These are phyloP conservation scores for Metschnikowia reukaufii DNA, from an alignment of 805 yeast species.

Conservation along the genomic window DNA sequence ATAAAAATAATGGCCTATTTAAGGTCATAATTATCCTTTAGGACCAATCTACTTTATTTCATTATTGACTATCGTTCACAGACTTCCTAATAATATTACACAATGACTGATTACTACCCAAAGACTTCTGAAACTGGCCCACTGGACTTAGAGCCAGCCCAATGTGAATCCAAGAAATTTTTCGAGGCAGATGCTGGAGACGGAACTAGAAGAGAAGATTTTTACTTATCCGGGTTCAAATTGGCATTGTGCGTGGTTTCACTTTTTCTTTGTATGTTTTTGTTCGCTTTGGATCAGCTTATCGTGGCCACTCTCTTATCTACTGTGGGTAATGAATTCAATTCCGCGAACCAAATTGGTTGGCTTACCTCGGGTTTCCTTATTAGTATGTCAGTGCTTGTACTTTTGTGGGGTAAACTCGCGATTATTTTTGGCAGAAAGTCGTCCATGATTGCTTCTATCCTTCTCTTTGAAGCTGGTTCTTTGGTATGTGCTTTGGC, in stretches of 20 bases:
- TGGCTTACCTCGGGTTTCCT: conserved; percentile 42
- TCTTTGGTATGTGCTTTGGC: conserved; percentile 42
- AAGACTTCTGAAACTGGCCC: not conserved
- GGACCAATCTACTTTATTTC: not conserved
- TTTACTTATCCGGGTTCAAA: conserved; percentile 31
- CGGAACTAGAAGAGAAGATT: conserved; percentile 40
- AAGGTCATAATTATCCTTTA: too few species aligned
- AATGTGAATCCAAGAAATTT: conserved; percentile 16
- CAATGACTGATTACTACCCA: conserved; percentile 4
- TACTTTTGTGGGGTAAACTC: conserved; percentile 38
- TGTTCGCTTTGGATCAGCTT: conserved; percentile 41
- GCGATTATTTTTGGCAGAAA: conserved; percentile 41
- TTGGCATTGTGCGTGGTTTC: conserved; percentile 28
- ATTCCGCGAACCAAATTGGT: conserved; percentile 34
- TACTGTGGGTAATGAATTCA: conserved; percentile 36
- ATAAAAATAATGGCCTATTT: too few species aligned
- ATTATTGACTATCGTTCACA: not conserved
- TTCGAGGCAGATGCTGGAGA: conserved; percentile 45
- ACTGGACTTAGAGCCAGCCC: conserved; percentile 5
- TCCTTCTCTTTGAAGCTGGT: conserved; percentile 32
- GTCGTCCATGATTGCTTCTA: conserved; percentile 25
- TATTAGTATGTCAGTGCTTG: conserved; percentile 33
- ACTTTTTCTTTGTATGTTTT: conserved; percentile 31
- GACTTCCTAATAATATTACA: not conserved
- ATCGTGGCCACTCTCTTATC: conserved; percentile 37